Percentiles rank a stretch among this genome's conserved stretches.
Conservation (phyloP, 2,329 filamentous ascomycete species). For the Sclerotinia borealis region DNA sequence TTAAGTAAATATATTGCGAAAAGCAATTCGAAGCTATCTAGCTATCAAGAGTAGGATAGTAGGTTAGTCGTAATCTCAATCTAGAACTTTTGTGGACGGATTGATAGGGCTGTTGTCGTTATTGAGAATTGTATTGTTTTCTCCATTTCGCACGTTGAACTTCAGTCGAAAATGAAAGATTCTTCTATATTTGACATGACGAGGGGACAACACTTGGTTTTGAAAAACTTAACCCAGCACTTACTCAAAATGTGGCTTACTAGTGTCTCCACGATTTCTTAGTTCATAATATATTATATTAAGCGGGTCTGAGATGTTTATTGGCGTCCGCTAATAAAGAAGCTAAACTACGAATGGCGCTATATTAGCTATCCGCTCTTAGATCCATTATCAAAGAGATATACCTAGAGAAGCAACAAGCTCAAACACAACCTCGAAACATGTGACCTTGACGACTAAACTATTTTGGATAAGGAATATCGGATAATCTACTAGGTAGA, state of each 20-base stretch:
- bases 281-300: background rate
- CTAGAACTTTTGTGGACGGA: background rate
- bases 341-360: background rate
- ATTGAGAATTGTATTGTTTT: background rate
- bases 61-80: background rate
- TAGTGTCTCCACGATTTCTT: background rate
- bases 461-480: background rate
- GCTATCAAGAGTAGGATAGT: too few species aligned
- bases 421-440: background rate
- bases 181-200: slow-evolving; percentile 9
- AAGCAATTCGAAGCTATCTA: background rate
- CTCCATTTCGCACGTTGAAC: slow-evolving; percentile 3
- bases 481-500: too few species aligned
- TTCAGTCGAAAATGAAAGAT: slow-evolving; percentile 10
- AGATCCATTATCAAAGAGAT: too few species aligned
- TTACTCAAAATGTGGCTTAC: background rate
- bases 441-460: too few species aligned
- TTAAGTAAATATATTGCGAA: background rate
- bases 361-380: too few species aligned
- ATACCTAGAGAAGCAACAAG: background rate
- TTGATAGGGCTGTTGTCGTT: background rate
- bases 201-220: slow-evolving; percentile 7
- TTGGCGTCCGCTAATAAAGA: background rate
- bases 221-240: slow-evolving; percentile 5
- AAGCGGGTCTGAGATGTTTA: background rate